These are phyloP conservation scores for Capniomyces stellatus DNA, from an alignment of 371 early-diverging fungal species.

Conservation along the genomic window DNA sequence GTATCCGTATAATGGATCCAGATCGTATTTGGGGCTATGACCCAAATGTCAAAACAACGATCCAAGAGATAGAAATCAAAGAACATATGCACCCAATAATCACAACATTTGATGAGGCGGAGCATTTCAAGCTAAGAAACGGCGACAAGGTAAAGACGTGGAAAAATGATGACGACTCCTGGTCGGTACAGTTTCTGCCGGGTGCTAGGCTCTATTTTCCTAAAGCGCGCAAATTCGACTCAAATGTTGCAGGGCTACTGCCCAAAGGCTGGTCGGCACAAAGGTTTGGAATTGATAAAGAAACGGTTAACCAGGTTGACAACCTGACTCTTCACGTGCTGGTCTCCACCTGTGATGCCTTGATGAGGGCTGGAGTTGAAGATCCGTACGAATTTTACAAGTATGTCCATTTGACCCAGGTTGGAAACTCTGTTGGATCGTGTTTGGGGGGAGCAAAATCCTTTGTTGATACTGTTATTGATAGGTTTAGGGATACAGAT, in stretches of 20 bases:
- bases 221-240: slow-evolving; percentile 85
- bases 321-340: slow-evolving; percentile 72
- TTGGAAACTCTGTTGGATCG: slow-evolving; percentile 81
- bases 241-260: slow-evolving; percentile 84
- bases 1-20: slow-evolving; percentile 86
- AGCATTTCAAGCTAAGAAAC: slow-evolving; percentile 69
- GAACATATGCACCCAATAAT: slow-evolving; percentile 81
- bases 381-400: slow-evolving; percentile 96
- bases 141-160: slow-evolving; percentile 66
- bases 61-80: slow-evolving; percentile 81
- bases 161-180: slow-evolving; percentile 38
- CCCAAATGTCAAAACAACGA: slow-evolving; percentile 63
- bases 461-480: slow-evolving; percentile 59
- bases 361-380: slow-evolving; percentile 79
- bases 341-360: slow-evolving; percentile 83
- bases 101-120: slow-evolving; percentile 76
- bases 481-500: slow-evolving; percentile 59
- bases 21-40: slow-evolving; percentile 71
- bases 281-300: slow-evolving; percentile 84
- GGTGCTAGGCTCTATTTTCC: slow-evolving; percentile 80
- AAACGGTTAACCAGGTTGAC: slow-evolving; percentile 82
- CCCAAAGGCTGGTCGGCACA: slow-evolving; percentile 89
- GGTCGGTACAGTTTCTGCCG: slow-evolving; percentile 66
- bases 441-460: slow-evolving; percentile 74
- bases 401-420: slow-evolving; percentile 86